Conservation (phyloP, 176 grass and related monocot species). For the Triticum monococcum region DNA sequence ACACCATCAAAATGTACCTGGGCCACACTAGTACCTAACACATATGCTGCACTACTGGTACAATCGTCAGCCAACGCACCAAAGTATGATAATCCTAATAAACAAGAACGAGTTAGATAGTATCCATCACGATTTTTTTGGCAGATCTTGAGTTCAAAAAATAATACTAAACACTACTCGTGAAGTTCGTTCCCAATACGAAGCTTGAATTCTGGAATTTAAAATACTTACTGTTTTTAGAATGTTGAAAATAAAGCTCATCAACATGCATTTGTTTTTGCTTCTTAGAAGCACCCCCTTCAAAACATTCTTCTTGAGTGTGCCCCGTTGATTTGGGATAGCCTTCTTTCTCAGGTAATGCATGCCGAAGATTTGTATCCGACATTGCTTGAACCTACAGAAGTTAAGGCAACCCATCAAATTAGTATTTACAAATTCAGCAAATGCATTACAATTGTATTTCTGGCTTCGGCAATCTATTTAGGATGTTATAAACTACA, state of each 20-base stretch:
- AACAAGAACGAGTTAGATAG: background rate
- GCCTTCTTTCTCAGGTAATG: no score
- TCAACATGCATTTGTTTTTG: constrained; percentile 65
- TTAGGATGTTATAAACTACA: constrained; percentile 20
- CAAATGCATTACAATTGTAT: background rate
- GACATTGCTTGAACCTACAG: background rate
- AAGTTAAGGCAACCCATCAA: constrained; percentile 3
- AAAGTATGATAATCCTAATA: background rate
- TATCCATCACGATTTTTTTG: background rate
- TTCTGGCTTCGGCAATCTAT: background rate
- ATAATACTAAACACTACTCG: background rate
- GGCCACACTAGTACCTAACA: background rate
- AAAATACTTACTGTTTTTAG: constrained; percentile 55
- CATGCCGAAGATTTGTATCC: no score
- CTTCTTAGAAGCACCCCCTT: constrained; percentile 62
- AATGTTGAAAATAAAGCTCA: constrained; percentile 49
- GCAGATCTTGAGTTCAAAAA: background rate
- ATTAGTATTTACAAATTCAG: constrained; percentile 27
- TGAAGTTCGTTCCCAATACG: background rate
- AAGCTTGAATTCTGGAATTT: constrained; percentile 19
- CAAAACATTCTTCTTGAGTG: constrained; percentile 8
- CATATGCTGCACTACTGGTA: background rate
- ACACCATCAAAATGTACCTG: background rate
- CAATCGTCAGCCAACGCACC: background rate
- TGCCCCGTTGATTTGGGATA: background rate